Evolutionary conservation across 352 stramenopile genomes (phyloP).

Genomic region (Globisporangium perplexum): DNA sequence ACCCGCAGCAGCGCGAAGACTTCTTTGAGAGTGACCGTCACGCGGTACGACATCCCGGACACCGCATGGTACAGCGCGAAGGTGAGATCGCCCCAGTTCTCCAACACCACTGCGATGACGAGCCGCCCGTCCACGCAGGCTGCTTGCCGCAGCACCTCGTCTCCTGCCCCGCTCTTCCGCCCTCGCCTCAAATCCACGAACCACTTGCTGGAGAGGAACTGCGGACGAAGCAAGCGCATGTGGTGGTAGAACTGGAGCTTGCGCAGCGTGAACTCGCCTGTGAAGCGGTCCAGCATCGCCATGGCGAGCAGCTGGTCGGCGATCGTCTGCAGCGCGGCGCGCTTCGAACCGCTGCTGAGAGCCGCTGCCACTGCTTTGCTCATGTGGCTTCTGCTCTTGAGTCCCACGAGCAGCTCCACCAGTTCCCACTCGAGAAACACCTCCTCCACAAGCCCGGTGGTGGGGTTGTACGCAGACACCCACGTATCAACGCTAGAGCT

Average conservation of each 20-base stretch:
- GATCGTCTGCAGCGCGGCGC: slow-evolving; percentile 17
- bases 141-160: slow-evolving; percentile 64
- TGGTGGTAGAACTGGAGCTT: slow-evolving; percentile 72
- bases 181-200: slow-evolving; percentile 50
- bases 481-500: slow-evolving; percentile 20
- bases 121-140: slow-evolving; percentile 34
- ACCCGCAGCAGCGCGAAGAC: slow-evolving; percentile 26
- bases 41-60: slow-evolving; percentile 22
- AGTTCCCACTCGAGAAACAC: slow-evolving; percentile 73
- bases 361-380: slow-evolving; percentile 2
- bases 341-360: neutral
- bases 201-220: slow-evolving; percentile 51
- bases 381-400: slow-evolving; percentile 10
- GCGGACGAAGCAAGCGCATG: slow-evolving; percentile 38
- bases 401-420: slow-evolving; percentile 40
- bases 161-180: slow-evolving; percentile 59
- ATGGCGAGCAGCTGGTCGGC: slow-evolving; percentile 45
- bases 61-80: slow-evolving; percentile 49
- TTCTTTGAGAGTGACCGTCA: slow-evolving; percentile 26
- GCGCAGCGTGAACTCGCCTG: slow-evolving; percentile 52
- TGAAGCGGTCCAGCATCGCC: slow-evolving; percentile 71
- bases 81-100: slow-evolving; percentile 76
- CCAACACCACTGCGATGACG: slow-evolving; percentile 51
- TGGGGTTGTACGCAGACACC: slow-evolving; percentile 55
- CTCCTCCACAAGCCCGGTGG: slow-evolving; percentile 24